Evolutionary conservation across 208 protist genomes (phyloP).

Genomic region (Jaenimonas drosophilae): DNA sequence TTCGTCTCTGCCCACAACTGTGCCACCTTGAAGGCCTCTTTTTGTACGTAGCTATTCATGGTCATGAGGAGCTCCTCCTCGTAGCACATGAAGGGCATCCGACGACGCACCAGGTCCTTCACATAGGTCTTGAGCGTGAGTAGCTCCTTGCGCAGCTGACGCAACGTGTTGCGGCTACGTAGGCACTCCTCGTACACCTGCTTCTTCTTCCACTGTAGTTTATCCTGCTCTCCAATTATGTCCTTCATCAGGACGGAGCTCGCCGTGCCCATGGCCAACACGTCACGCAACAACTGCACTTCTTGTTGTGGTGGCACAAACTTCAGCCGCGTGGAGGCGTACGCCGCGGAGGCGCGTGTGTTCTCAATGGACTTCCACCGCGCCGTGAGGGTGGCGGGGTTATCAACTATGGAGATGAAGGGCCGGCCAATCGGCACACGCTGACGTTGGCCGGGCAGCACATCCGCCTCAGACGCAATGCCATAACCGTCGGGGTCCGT

Average conservation of each 20-base stretch:
- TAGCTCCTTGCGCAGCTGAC: slow-evolving; percentile 23
- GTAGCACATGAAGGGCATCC: slow-evolving; percentile 30
- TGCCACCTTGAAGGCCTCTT: background rate
- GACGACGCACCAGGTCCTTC: slow-evolving; percentile 8
- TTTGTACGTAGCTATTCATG: slow-evolving; percentile 12
- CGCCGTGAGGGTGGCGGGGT: slow-evolving; percentile 12
- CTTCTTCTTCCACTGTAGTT: slow-evolving; percentile 13
- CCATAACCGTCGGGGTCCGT: background rate
- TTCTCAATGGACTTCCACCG: slow-evolving; percentile 35
- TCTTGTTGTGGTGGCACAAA: slow-evolving; percentile 61
- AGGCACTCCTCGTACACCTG: slow-evolving; percentile 14
- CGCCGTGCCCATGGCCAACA: slow-evolving; percentile 63
- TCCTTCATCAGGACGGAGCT: slow-evolving; percentile 46
- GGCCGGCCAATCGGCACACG: background rate
- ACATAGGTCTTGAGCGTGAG: slow-evolving; percentile 20
- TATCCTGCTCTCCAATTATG: slow-evolving; percentile 17
- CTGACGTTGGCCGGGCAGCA: background rate
- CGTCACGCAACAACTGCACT: slow-evolving; percentile 52
- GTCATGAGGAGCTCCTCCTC: slow-evolving; percentile 16
- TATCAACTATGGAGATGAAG: slow-evolving; percentile 7
- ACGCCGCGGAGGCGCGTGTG: slow-evolving; percentile 12
- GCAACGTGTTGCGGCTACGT: slow-evolving; percentile 9
- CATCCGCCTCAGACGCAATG: background rate
- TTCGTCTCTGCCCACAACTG: background rate
- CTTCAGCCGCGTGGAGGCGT: slow-evolving; percentile 27